Conservation (phyloP, 2,329 filamentous ascomycete species). For the Colletotrichum horii region DNA sequence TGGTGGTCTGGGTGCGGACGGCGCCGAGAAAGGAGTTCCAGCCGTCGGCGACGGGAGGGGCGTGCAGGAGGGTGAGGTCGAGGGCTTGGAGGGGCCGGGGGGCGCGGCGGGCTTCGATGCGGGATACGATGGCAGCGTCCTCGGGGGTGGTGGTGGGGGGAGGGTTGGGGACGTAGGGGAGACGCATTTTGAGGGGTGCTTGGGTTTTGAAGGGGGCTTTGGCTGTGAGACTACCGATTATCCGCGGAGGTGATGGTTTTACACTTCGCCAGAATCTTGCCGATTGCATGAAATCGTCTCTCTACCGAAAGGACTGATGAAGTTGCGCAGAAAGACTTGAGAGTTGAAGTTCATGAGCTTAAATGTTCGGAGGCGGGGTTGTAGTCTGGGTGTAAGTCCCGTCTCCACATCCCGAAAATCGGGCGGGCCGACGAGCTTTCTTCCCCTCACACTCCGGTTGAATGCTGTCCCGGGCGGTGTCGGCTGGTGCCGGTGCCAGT, state of each 20-base stretch:
- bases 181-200: slow-evolving; percentile 58
- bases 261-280: not conserved
- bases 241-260: not conserved
- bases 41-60: slow-evolving; percentile 75
- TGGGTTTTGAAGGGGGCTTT: not conserved
- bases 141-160: slow-evolving; percentile 50
- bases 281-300: not conserved
- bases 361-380: slow-evolving; percentile 14
- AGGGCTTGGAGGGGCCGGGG: slow-evolving; percentile 75
- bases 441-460: slow-evolving; percentile 11
- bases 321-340: not conserved
- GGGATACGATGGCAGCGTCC: slow-evolving; percentile 63
- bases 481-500: not conserved
- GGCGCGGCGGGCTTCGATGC: slow-evolving; percentile 68
- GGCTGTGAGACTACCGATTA: not conserved
- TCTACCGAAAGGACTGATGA: not conserved
- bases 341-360: not conserved
- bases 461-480: slow-evolving; percentile 18
- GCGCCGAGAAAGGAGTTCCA: slow-evolving; percentile 75
- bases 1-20: slow-evolving; percentile 57
- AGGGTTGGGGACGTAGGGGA: slow-evolving; percentile 67
- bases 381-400: slow-evolving; percentile 3
- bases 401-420: slow-evolving; percentile 20
- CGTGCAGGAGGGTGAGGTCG: slow-evolving; percentile 79
- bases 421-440: slow-evolving; percentile 7